Evolutionary conservation across 2,329 filamentous ascomycete genomes (phyloP).

Genomic region (Talaromyces sp.): DNA sequence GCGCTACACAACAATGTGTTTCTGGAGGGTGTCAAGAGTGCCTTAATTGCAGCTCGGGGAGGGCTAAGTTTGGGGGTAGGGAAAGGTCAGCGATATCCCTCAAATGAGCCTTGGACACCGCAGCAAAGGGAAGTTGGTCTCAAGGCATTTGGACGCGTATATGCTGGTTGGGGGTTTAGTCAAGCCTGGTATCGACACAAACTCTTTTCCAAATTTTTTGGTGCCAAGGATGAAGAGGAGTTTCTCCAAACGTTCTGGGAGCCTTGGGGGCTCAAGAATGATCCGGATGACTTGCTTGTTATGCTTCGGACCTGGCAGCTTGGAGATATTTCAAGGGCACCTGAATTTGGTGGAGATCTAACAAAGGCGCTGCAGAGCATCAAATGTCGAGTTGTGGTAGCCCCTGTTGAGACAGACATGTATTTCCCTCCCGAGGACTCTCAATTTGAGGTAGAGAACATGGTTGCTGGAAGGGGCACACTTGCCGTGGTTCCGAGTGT

Average conservation of each 20-base stretch:
- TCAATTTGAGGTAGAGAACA: slow-evolving; percentile 65
- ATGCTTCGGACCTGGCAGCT: slow-evolving; percentile 80
- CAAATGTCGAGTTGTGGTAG: slow-evolving; percentile 67
- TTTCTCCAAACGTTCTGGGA: slow-evolving; percentile 78
- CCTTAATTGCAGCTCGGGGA: slow-evolving; percentile 58
- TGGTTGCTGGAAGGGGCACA: slow-evolving; percentile 57
- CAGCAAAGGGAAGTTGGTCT: slow-evolving; percentile 57
- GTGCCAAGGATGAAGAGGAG: slow-evolving; percentile 66
- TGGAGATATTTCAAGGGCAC: slow-evolving; percentile 66
- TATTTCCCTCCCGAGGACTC: slow-evolving; percentile 83
- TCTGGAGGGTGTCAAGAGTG: slow-evolving; percentile 61
- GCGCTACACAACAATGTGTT: slow-evolving; percentile 67
- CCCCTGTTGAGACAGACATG: slow-evolving; percentile 70
- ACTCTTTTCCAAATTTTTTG: slow-evolving; percentile 62
- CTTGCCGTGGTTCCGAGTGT: slow-evolving; percentile 57
- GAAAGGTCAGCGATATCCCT: slow-evolving; percentile 49
- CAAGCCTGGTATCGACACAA: slow-evolving; percentile 74
- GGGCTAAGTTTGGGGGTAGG: slow-evolving; percentile 43
- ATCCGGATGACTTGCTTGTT: slow-evolving; percentile 69
- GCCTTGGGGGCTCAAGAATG: slow-evolving; percentile 57
- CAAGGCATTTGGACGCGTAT: slow-evolving; percentile 70
- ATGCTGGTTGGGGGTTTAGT: slow-evolving; percentile 76
- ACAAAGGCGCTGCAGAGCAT: slow-evolving; percentile 64
- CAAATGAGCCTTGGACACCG: slow-evolving; percentile 48
- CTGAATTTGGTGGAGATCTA: slow-evolving; percentile 66